These are phyloP conservation scores for Lasiosphaeriaceae sp. DNA, from an alignment of 495 filamentous ascomycete genomes.

Conservation along the genomic window DNA sequence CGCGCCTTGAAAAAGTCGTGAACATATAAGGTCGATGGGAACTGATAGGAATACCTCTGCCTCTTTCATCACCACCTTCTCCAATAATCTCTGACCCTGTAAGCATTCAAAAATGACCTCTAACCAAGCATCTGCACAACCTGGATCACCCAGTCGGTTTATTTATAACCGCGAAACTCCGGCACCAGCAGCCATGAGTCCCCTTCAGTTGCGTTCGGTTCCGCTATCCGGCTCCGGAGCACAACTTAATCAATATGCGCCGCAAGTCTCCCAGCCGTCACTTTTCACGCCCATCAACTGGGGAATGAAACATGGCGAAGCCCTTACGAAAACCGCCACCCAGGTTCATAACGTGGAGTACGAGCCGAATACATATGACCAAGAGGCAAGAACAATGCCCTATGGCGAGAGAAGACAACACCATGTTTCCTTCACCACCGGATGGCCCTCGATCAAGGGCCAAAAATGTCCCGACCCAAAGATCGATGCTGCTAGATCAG, in stretches of 20 bases:
- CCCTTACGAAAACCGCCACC: background rate
- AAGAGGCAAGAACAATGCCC: too few species aligned
- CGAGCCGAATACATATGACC: too few species aligned
- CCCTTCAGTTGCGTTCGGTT: background rate
- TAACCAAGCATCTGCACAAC: background rate
- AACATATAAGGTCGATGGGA: background rate
- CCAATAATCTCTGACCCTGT: background rate
- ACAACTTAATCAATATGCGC: background rate
- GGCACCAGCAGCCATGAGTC: background rate
- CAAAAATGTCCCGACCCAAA: too few species aligned
- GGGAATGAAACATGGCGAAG: background rate
- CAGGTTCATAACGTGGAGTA: background rate
- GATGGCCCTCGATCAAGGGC: too few species aligned
- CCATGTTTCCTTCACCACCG: too few species aligned
- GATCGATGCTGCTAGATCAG: too few species aligned
- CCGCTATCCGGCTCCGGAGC: background rate
- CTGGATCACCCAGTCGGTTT: background rate
- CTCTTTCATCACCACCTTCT: background rate
- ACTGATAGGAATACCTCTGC: background rate
- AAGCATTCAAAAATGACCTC: background rate
- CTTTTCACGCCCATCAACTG: background rate
- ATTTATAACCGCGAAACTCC: background rate
- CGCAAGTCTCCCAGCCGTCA: background rate
- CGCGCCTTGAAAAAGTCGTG: background rate
- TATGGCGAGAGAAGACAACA: too few species aligned